phyloP scores from a whole-genome alignment of 1,139 yeast species.

The Candida sanyaensis region DNA sequence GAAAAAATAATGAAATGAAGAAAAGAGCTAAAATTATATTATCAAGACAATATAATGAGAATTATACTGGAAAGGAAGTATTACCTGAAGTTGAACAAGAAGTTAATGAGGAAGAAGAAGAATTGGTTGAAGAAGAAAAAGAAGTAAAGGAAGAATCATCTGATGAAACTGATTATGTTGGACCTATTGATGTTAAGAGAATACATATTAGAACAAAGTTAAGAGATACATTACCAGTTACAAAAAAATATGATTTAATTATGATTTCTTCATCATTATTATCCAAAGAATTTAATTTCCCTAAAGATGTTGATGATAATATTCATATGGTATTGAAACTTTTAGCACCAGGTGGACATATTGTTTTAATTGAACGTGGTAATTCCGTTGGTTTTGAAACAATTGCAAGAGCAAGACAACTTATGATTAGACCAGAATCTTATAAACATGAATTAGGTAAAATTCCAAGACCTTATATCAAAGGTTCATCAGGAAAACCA shows the following conservation, averaged over 20 bases:
- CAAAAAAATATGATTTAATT: slow-evolving; percentile 71
- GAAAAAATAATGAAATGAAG: slow-evolving; percentile 63
- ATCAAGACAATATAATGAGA: slow-evolving; percentile 67
- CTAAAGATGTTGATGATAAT: slow-evolving; percentile 70
- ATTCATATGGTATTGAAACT: slow-evolving; percentile 61
- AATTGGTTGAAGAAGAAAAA: slow-evolving; percentile 19
- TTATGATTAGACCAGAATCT: slow-evolving; percentile 82
- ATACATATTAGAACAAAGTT: slow-evolving; percentile 56
- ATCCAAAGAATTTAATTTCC: slow-evolving; percentile 60
- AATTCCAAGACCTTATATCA: slow-evolving; percentile 70
- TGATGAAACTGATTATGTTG: slow-evolving; percentile 39
- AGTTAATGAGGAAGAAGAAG: slow-evolving; percentile 15
- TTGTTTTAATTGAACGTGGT: slow-evolving; percentile 84
- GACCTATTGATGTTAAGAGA: slow-evolving; percentile 60
- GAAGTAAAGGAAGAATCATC: slow-evolving; percentile 17
- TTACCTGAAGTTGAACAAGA: slow-evolving; percentile 9
- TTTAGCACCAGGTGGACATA: slow-evolving; percentile 74
- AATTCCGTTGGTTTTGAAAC: slow-evolving; percentile 87
- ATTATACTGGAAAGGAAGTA: slow-evolving; percentile 18
- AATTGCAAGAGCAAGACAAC: slow-evolving; percentile 86
- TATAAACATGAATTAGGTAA: slow-evolving; percentile 57
- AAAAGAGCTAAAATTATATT: slow-evolving; percentile 75
- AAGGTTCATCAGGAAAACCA: slow-evolving; percentile 49
- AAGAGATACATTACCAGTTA: slow-evolving; percentile 49
- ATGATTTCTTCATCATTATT: slow-evolving; percentile 81